Percentiles rank a stretch among this genome's conserved stretches.
Evolutionary conservation across 2,329 filamentous ascomycete genomes (phyloP).

Genomic region (Fusarium sp.): DNA sequence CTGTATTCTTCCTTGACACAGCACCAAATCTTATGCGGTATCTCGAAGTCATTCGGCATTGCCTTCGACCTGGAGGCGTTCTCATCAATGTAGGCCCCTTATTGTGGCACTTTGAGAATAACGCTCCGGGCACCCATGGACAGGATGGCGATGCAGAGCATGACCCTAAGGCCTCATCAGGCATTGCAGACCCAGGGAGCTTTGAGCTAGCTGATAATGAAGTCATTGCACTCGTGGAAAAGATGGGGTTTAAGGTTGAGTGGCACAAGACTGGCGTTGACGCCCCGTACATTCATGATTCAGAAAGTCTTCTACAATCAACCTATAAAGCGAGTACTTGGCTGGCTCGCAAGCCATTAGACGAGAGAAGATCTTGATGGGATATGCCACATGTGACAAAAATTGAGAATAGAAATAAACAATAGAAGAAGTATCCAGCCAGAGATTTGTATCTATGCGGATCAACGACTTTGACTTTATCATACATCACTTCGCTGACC

Average conservation of each 20-base stretch:
- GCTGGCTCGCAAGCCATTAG: constrained; percentile 79
- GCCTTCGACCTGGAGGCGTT: constrained; percentile 81
- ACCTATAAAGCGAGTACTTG: constrained; percentile 85
- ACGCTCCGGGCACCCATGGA: constrained; percentile 70
- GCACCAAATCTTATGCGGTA: constrained; percentile 94
- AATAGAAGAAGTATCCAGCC: constrained; percentile 8
- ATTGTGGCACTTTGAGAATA: constrained; percentile 94
- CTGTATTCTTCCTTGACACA: constrained; percentile 97
- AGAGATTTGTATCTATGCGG: neutral
- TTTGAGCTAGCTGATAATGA: constrained; percentile 94
- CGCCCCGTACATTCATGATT: constrained; percentile 89
- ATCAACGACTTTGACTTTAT: constrained; percentile 9
- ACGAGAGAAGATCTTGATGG: constrained; percentile 4
- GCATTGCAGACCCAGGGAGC: constrained; percentile 89
- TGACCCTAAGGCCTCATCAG: constrained; percentile 65
- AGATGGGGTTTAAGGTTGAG: constrained; percentile 82
- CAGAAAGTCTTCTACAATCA: constrained; percentile 86
- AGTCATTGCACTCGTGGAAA: constrained; percentile 79
- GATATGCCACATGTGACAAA: neutral
- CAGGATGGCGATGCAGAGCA: constrained; percentile 65
- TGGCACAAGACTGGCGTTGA: constrained; percentile 69
- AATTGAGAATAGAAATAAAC: neutral
- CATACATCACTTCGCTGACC: constrained; percentile 22
- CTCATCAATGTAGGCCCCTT: constrained; percentile 93
- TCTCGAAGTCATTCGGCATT: constrained; percentile 83